Base-by-base conservation (phyloP, 2,329 filamentous ascomycete genomes). In the Lecanosticta acicola region DNA sequence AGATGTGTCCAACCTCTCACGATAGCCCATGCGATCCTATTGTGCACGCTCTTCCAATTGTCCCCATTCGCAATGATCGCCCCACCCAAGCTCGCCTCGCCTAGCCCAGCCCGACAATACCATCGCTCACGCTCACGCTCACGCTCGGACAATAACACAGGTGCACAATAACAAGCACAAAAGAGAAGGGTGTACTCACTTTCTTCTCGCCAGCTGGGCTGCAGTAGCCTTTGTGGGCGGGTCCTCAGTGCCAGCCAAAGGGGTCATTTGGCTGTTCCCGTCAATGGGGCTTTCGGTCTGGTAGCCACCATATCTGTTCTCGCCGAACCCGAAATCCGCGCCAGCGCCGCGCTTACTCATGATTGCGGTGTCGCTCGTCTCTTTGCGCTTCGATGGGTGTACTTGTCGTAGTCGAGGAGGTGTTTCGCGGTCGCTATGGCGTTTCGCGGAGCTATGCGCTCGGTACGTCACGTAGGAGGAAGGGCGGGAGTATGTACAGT, bases 201-300 rank as follows among this genome's bases (percentile, higher is more conserved):
- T 65, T 45, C 63, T 54, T 39, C 50, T 48, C 37, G 63, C 63
- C 56, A 66, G 46, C 54, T 66, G 63, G 38, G 63, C 63, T 20
- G 62, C 61, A 19, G 63, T 66, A 38, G 63, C 63, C 43, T 53
- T 45, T 37, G 45, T 44, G 16, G 61, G 61, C 50, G 55, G 55
- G 39, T 62, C 58, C 10, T 43, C 38, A n/a, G n/a, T n/a, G n/a
- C n/a, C n/a, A n/a, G n/a, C n/a, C n/a, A n/a, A n/a, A n/a, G n/a
- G n/a, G n/a, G n/a, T n/a, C n/a, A n/a, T n/a, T n/a, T n/a, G n/a
- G n/a, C n/a, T n/a, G n/a, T n/a, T n/a, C n/a, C n/a, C n/a, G n/a
- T n/a, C n/a, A n/a, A n/a, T n/a, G n/a, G n/a, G n/a, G n/a, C n/a
- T n/a, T n/a, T 29, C 45, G 38, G 21, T 44, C 34, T 36, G 43